Base-by-base conservation (phyloP, 371 early-diverging fungal genomes). In the Apophysomyces sp. region DNA sequence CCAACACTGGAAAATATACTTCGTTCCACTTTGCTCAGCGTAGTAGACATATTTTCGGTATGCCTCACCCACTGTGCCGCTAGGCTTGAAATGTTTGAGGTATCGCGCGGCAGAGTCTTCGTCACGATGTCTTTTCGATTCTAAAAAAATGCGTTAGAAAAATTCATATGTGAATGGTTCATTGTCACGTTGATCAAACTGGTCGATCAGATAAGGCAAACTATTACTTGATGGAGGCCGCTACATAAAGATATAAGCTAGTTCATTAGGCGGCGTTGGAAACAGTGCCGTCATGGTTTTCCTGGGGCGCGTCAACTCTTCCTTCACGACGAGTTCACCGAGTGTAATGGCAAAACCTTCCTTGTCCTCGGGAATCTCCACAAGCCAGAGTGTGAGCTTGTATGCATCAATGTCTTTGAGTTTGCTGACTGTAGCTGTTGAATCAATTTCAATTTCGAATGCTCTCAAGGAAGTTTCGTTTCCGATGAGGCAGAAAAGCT, bases 31-130 rank as follows among this genome's bases (percentile, higher is more conserved):
- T 34, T 34, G 34, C 1, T 34, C 34, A 34, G 34, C 34, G 5
- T 34, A 57, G 11, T 51, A 55, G 32, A 55, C 56, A 31, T 55
- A 55, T 55, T 55, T 37, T 21, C 41, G 41, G 41, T 15, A 6
- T 18, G 6, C 41, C 21, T 41, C n/a, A 6, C 6, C 0, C 3
- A 41, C 16, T 21, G 41, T 41, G 41, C n/a, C 41, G 3, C n/a
- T 41, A 41, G 41, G 11, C 3, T 41, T 41, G 41, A 41, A 41
- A 21, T 16, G 41, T 41, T 41, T 41, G 41, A 11, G 41, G 41
- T 5, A 13, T 40, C 1, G 41, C 2, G n/a, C 2, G 1, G 0
- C 41, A n/a, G 9, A 12, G 7, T 41, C 41, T 41, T 41, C 2
- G 2, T 41, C 41, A 41, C 18, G 41, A 21, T 3, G 9, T 41